Conservation (phyloP, 352 stramenopile genomes). For the Halophytophthora batemanensis region DNA sequence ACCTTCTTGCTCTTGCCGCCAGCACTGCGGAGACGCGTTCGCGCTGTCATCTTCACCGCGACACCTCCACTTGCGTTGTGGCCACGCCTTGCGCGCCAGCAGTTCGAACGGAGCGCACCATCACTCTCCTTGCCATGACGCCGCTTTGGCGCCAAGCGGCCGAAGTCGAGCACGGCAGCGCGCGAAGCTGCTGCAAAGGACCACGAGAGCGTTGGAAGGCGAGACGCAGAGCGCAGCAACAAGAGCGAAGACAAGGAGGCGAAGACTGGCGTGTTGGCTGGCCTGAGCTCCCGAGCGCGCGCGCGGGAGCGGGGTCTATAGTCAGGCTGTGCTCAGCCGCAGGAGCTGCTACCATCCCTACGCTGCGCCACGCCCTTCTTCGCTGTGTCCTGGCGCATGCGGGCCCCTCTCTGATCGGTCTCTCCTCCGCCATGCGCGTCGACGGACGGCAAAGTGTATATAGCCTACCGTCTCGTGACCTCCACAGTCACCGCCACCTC, state of each 20-base stretch:
- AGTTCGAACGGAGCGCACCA: background rate
- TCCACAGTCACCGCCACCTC: slow-evolving; percentile 62
- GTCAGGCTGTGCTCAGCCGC: slow-evolving; percentile 1
- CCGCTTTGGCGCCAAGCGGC: slow-evolving; percentile 18
- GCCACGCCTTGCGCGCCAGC: background rate
- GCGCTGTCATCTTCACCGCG: slow-evolving; percentile 13
- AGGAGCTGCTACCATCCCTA: background rate
- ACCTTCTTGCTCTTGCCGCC: slow-evolving; percentile 18
- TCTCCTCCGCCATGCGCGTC: slow-evolving; percentile 11
- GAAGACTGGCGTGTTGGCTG: no score
- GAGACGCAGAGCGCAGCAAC: background rate
- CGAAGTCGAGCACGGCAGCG: slow-evolving; percentile 7
- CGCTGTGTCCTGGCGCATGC: background rate
- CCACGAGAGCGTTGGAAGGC: background rate
- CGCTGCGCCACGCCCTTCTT: background rate
- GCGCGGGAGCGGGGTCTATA: slow-evolving; percentile 9
- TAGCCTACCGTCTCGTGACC: slow-evolving; percentile 64
- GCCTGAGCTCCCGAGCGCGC: no score
- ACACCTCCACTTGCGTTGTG: slow-evolving; percentile 16
- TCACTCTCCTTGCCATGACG: slow-evolving; percentile 1
- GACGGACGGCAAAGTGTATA: slow-evolving; percentile 4
- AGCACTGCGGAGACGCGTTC: slow-evolving; percentile 3
- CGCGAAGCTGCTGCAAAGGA: slow-evolving; percentile 7
- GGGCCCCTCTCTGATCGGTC: background rate
- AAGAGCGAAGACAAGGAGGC: background rate